Conservation (phyloP, 352 stramenopile species). For the Phytopythium chamaehyphon region DNA sequence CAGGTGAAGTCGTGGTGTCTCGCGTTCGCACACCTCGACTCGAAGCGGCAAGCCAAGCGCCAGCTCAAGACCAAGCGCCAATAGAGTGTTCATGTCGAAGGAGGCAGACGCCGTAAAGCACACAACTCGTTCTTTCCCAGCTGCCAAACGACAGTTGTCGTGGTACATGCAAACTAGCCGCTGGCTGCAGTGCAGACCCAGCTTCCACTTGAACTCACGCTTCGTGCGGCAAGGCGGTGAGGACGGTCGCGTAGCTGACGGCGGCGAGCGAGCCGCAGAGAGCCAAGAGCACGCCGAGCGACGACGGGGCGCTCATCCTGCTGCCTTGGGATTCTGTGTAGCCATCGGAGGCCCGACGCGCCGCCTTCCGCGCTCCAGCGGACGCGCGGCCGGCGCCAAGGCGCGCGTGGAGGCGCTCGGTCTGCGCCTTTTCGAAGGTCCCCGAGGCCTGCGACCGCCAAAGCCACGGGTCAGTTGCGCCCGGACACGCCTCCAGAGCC, state of each 20-base stretch:
- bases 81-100: not conserved
- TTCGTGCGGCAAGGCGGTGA: conserved; percentile 27
- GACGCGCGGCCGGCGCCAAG: conserved; percentile 22
- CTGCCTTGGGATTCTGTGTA: not conserved
- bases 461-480: not conserved
- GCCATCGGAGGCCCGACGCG: not conserved
- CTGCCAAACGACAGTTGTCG: too few relatives aligned
- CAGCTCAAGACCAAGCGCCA: conserved; percentile 18
- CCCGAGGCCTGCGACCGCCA: conserved; percentile 21
- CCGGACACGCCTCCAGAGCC: too few relatives aligned
- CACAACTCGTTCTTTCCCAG: too few relatives aligned
- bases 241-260: conserved; percentile 33
- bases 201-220: conserved; percentile 3
- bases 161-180: too few relatives aligned
- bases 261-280: conserved; percentile 31
- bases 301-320: conserved; percentile 18
- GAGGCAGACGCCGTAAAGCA: not conserved
- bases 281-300: conserved; percentile 19
- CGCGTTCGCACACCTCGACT: conserved; percentile 40
- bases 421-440: conserved; percentile 29
- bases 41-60: conserved; percentile 11
- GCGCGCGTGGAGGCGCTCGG: conserved; percentile 34
- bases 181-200: too few relatives aligned
- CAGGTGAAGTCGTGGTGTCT: conserved; percentile 49
- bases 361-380: conserved; percentile 2